Evolutionary conservation across 2,329 filamentous ascomycete species (phyloP), one percentile per base, ranked within the genome.

Genomic region (Colletotrichum falcatum): DNA sequence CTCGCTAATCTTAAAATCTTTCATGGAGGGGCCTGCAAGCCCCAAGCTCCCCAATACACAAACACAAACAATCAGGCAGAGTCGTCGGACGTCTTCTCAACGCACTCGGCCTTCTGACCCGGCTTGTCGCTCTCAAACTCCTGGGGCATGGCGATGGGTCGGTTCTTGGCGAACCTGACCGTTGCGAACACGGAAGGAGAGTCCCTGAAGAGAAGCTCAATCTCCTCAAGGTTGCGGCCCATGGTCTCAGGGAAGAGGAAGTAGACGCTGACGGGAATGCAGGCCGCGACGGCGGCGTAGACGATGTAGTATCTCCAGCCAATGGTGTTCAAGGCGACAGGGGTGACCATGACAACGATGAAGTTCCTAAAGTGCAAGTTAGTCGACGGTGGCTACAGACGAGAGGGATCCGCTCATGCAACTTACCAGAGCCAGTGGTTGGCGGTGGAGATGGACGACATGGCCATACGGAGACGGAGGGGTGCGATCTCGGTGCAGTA

Each of bases 401-500:
- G 9, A 5, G 20, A 23, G 35, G 35, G 33, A 28, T 26, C 14
- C 2, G 12, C 26, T 20, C 5, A 30, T 53, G 20, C 1, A 30
- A 68, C 68, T 59, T 68, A 71, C 68, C 82, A 85, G 28, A 86
- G 79, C 85, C 85, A 87, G 73, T 86, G 84, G 73, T 85, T 86
- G 0, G 84, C 87, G 0, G 87, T 89, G 0, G 85, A 86, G 49
- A 90, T 85, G 42, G 85, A 84, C 2, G 85, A 84, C 83, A 90
- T 88, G 26, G 85, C 83, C 70, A 87, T 85, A 26, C 86, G 80
- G 35, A 88, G 77, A 14, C 83, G 79, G 20, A 86, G 79, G 1
- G 88, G 87, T 0, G 87, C 86, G 23, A 89, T 81, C 74, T 90
- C 88, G 1, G 87, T 85, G 68, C 86, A 87, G 78, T 90, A 90